A percentile compares a stretch with the other conserved stretches of the same genome.
Conservation (phyloP, 352 stramenopile genomes). For the Globisporangium megalacanthum region DNA sequence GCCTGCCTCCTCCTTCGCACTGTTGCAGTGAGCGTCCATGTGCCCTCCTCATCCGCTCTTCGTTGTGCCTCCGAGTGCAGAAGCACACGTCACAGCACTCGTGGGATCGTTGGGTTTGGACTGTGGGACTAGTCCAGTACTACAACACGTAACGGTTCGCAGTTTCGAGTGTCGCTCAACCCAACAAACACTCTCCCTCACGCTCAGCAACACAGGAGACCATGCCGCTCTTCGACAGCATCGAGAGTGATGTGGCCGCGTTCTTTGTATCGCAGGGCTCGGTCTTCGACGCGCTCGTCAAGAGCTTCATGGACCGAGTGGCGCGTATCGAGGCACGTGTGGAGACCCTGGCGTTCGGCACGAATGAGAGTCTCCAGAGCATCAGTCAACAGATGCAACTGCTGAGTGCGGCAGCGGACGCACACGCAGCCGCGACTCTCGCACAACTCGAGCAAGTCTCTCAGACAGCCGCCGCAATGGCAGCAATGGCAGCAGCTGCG, state of each 20-base stretch:
- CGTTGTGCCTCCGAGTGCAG: no score
- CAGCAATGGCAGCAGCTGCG: not conserved
- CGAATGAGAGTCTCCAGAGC: conserved; percentile 25
- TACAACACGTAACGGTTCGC: no score
- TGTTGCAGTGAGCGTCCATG: no score
- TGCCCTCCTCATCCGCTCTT: no score
- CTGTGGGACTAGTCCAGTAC: no score
- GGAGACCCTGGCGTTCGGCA: conserved; percentile 24
- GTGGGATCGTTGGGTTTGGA: no score
- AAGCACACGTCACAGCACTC: no score
- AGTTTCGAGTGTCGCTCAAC: not conserved
- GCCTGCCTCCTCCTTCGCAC: no score
- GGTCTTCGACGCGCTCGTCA: conserved; percentile 56
- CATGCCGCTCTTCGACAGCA: conserved; percentile 64
- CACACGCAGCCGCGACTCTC: conserved; percentile 11
- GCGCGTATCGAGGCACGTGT: conserved; percentile 33
- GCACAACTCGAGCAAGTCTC: conserved; percentile 4
- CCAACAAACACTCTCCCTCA: not conserved
- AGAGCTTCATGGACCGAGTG: conserved; percentile 51
- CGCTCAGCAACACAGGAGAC: not conserved
- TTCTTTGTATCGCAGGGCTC: conserved; percentile 72
- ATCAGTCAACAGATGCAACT: conserved; percentile 26
- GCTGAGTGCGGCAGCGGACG: conserved; percentile 9
- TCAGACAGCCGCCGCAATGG: not conserved
- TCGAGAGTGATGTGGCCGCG: conserved; percentile 52